Conservation (phyloP, 1,284 basidiomycete species). For the Cutaneotrichosporon spelunceum region DNA sequence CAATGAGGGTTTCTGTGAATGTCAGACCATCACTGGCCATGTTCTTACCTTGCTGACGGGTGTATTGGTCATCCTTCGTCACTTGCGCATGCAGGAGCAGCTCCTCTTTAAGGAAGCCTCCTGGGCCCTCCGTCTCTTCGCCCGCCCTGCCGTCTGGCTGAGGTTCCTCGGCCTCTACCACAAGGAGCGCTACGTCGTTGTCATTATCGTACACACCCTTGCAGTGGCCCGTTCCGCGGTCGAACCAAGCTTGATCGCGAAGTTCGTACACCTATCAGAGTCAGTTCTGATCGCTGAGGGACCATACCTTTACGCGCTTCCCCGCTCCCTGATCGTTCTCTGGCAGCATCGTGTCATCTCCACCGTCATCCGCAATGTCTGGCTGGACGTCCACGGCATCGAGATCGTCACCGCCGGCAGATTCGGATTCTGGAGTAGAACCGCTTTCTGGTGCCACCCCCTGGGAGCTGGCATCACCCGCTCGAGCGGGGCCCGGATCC, state of each 20-base stretch:
- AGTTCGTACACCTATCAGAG: conserved; percentile 78
- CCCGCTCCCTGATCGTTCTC: conserved; percentile 19
- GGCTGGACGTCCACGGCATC: conserved; percentile 22
- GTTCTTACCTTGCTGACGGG: conserved; percentile 78
- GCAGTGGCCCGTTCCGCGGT: conserved; percentile 91
- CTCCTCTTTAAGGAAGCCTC: conserved; percentile 48
- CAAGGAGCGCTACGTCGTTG: conserved; percentile 71
- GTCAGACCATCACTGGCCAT: neutral
- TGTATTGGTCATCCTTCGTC: conserved; percentile 74
- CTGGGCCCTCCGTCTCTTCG: conserved; percentile 30
- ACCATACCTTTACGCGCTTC: conserved; percentile 29
- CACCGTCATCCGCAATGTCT: conserved; percentile 18
- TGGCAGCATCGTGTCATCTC: conserved; percentile 17
- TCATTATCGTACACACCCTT: conserved; percentile 78
- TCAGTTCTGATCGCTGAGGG: neutral
- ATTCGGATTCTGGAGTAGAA: neutral
- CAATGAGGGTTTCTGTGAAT: conserved; percentile 83
- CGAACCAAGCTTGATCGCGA: conserved; percentile 80
- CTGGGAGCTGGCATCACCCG: neutral
- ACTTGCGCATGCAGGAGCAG: conserved; percentile 44
- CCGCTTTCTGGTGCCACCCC: neutral
- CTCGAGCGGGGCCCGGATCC: conserved; percentile 8
- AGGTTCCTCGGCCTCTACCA: conserved; percentile 75
- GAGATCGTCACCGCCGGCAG: neutral
- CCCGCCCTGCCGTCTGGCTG: conserved; percentile 58